These are phyloP conservation scores for Epichloe gansuensis DNA, from an alignment of 2,329 filamentous ascomycete genomes.

Conservation along the genomic window DNA sequence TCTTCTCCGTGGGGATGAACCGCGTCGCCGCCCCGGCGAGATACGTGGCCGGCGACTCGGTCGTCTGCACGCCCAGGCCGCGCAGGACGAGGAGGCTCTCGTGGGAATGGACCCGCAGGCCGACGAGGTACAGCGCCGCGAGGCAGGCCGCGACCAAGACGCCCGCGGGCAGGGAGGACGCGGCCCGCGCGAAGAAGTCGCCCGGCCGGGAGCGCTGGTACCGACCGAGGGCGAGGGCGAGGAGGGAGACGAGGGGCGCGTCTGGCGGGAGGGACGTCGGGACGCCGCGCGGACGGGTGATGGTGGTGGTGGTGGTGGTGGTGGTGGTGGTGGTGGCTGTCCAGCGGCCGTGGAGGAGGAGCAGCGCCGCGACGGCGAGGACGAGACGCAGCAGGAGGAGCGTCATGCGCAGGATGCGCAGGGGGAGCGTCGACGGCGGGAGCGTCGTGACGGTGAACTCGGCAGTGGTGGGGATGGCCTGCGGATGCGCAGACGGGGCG, in stretches of 20 bases:
- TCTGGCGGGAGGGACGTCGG: not conserved
- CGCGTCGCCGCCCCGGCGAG: constrained; percentile 37
- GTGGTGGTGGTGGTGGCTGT: not conserved
- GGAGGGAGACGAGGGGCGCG: constrained; percentile 2
- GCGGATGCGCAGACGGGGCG: constrained; percentile 48
- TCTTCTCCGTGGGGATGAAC: constrained; percentile 79
- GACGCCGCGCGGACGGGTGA: too few species aligned
- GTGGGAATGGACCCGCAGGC: constrained; percentile 41
- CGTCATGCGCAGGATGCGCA: constrained; percentile 32
- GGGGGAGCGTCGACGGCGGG: constrained; percentile 37
- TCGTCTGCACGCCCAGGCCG: constrained; percentile 83
- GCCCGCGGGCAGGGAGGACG: constrained; percentile 25
- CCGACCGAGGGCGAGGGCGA: constrained; percentile 12
- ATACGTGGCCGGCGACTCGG: constrained; percentile 50
- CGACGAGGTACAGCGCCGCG: constrained; percentile 29
- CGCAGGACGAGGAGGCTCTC: constrained; percentile 84
- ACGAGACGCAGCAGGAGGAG: constrained; percentile 32
- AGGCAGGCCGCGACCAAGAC: constrained; percentile 25
- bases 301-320: not conserved
- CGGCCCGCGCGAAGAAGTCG: constrained; percentile 19
- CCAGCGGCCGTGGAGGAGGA: constrained; percentile 38
- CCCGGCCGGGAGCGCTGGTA: constrained; percentile 21
- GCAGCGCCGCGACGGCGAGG: constrained; percentile 28
- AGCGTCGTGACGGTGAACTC: constrained; percentile 85
- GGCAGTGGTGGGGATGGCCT: constrained; percentile 76